These are phyloP conservation scores for Hygrophila difformis DNA, from an alignment of 257 asterid genomes.

Conservation along the genomic window DNA sequence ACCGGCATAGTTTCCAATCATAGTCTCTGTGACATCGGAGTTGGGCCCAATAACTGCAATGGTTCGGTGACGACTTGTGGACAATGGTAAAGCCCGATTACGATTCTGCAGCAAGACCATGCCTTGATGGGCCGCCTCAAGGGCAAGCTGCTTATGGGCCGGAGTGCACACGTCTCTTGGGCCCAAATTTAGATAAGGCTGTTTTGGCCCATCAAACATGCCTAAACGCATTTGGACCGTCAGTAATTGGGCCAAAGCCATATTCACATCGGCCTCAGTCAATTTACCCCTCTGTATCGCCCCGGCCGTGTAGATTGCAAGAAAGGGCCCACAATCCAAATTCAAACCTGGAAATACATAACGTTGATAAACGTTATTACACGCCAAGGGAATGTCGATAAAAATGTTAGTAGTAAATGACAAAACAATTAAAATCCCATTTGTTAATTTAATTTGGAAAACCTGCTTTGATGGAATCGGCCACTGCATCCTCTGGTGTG, in stretches of 20 bases:
- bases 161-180: conserved; percentile 69
- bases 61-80: conserved; percentile 29
- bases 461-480: conserved; percentile 73
- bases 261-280: conserved; percentile 45
- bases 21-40: conserved; percentile 61
- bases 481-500: conserved; percentile 82
- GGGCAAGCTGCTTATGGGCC: conserved; percentile 72
- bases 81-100: conserved; percentile 57
- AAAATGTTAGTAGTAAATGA: too few relatives aligned
- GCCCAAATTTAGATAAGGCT: conserved; percentile 54
- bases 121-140: conserved; percentile 94
- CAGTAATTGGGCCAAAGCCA: conserved; percentile 52
- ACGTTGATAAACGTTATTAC: too few relatives aligned
- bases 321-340: conserved; percentile 87
- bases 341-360: conserved; percentile 83
- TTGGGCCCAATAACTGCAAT: conserved; percentile 90
- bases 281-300: conserved; percentile 54
- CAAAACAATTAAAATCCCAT: too few relatives aligned
- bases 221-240: conserved; percentile 88
- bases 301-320: conserved; percentile 56
- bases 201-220: conserved; percentile 70
- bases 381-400: too few relatives aligned
- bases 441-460: not conserved
- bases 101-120: conserved; percentile 65
- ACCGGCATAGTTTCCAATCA: conserved; percentile 98